Percentiles rank a stretch among this genome's conserved stretches.
These are phyloP conservation scores for Neofusicoccum kwambonambiense DNA, from an alignment of 2,329 filamentous ascomycete genomes.

Conservation along the genomic window DNA sequence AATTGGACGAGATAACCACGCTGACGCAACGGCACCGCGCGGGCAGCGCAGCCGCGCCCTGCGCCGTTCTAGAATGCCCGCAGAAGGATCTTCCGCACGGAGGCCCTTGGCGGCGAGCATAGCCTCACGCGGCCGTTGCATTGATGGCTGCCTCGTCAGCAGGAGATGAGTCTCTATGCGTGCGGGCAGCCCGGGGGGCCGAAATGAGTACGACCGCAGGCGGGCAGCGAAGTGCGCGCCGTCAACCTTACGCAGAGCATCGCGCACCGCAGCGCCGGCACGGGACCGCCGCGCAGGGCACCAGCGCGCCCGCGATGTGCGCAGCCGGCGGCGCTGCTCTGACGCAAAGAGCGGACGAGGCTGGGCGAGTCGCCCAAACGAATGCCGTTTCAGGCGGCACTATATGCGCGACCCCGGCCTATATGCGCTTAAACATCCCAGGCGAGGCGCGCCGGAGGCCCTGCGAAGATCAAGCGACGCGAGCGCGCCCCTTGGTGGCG, in stretches of 20 bases:
- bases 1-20: conserved; percentile 34
- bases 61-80: conserved; percentile 40
- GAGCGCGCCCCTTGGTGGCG: conserved; percentile 14
- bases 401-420: conserved; percentile 29
- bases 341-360: conserved; percentile 38
- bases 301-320: neutral
- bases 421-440: conserved; percentile 39
- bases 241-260: conserved; percentile 16
- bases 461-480: conserved; percentile 1
- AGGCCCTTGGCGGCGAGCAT: conserved; percentile 25
- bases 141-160: conserved; percentile 9
- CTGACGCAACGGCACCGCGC: conserved; percentile 29
- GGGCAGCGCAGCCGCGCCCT: conserved; percentile 24
- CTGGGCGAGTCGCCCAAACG: conserved; percentile 38
- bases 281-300: neutral
- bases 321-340: conserved; percentile 19
- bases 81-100: conserved; percentile 39
- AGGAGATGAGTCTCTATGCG: conserved; percentile 16
- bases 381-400: conserved; percentile 40
- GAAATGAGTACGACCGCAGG: conserved; percentile 1
- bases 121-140: conserved; percentile 7
- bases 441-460: conserved; percentile 19
- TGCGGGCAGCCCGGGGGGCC: neutral
- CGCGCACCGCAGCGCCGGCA: conserved; percentile 14
- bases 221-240: neutral